Conservation (phyloP, 352 stramenopile genomes). For the Phytophthora uliginosa region DNA sequence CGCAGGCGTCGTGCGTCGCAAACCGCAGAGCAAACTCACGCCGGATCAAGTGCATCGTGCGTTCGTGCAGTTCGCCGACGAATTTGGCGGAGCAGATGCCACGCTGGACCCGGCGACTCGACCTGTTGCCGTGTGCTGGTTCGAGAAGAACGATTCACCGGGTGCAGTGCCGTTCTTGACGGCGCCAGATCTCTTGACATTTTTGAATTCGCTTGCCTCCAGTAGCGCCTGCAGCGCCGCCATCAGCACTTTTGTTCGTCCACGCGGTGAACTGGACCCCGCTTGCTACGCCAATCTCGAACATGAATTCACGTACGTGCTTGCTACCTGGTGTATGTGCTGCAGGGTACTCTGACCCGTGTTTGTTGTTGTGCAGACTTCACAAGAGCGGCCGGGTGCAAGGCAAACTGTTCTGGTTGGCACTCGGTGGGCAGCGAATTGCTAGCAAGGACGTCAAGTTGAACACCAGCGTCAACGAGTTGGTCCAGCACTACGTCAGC, state of each 20-base stretch:
- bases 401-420: slow-evolving; percentile 73
- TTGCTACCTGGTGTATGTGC: background rate
- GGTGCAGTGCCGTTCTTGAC: slow-evolving; percentile 60
- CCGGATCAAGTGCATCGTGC: slow-evolving; percentile 48
- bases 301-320: slow-evolving; percentile 75
- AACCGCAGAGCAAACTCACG: slow-evolving; percentile 61
- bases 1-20: slow-evolving; percentile 67
- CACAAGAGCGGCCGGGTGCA: slow-evolving; percentile 70
- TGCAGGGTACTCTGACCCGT: slow-evolving; percentile 42
- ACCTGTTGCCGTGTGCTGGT: slow-evolving; percentile 70
- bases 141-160: slow-evolving; percentile 60
- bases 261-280: slow-evolving; percentile 75
- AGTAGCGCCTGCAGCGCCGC: slow-evolving; percentile 46
- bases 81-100: background rate
- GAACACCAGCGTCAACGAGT: slow-evolving; percentile 53
- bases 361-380: slow-evolving; percentile 40
- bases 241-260: slow-evolving; percentile 69
- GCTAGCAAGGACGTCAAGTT: slow-evolving; percentile 77
- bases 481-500: slow-evolving; percentile 54
- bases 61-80: slow-evolving; percentile 44
- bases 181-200: slow-evolving; percentile 53
- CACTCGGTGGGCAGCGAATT: slow-evolving; percentile 70
- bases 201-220: slow-evolving; percentile 52
- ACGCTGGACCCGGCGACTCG: slow-evolving; percentile 28
- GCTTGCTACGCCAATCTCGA: slow-evolving; percentile 79